Conservation (phyloP, 2,329 filamentous ascomycete species). For the Malbranchea cinnamomea region DNA sequence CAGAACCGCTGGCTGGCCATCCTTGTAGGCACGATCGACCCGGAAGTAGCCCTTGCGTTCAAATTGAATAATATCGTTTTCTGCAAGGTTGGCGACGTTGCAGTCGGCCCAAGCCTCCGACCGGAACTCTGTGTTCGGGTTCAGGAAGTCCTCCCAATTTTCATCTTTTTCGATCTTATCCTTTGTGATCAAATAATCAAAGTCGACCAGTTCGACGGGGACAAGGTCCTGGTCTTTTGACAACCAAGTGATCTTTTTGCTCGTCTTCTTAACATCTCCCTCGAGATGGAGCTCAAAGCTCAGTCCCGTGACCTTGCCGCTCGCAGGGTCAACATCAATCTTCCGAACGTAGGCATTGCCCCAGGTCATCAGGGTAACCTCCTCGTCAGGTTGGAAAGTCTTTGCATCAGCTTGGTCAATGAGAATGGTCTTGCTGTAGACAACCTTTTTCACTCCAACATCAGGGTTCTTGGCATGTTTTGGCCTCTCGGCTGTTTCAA, state of each 20-base stretch:
- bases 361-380: constrained; percentile 45
- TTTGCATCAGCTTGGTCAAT: constrained; percentile 20
- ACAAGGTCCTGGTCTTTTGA: constrained; percentile 63
- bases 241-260: constrained; percentile 95
- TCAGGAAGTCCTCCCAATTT: constrained; percentile 69
- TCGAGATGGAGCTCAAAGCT: constrained; percentile 78
- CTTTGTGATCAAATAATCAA: constrained; percentile 90
- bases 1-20: constrained; percentile 46
- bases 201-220: constrained; percentile 77
- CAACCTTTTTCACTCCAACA: constrained; percentile 19
- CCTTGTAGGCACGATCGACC: constrained; percentile 51
- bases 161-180: constrained; percentile 86
- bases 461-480: constrained; percentile 19
- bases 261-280: constrained; percentile 86
- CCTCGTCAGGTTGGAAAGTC: constrained; percentile 18
- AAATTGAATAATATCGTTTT: constrained; percentile 85
- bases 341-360: constrained; percentile 44
- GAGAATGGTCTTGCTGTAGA: constrained; percentile 16
- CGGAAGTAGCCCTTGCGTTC: constrained; percentile 88
- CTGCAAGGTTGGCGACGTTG: constrained; percentile 63
- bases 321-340: constrained; percentile 33
- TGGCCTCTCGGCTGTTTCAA: constrained; percentile 36
- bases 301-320: constrained; percentile 49
- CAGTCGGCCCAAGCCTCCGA: constrained; percentile 65
- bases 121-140: constrained; percentile 57